Evolutionary conservation across 2,329 filamentous ascomycete species (phyloP).

Genomic region (Emergomyces orientalis): DNA sequence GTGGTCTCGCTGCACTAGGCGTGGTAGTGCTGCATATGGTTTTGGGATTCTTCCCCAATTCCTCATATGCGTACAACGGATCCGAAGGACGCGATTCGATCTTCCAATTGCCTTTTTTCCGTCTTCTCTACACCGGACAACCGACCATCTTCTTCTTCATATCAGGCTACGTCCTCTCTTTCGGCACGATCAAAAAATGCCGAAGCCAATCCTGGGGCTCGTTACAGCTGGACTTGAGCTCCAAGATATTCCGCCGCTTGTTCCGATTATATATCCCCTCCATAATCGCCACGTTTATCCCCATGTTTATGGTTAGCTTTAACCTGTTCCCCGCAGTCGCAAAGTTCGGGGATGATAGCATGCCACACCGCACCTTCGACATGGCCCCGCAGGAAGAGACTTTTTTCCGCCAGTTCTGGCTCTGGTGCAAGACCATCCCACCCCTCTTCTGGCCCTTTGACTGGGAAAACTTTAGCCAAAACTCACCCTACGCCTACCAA

Average conservation of each 20-base stretch:
- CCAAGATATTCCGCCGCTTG: constrained; percentile 37
- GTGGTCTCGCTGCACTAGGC: constrained; percentile 20
- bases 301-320: constrained; percentile 34
- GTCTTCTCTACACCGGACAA: constrained; percentile 37
- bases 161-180: constrained; percentile 41
- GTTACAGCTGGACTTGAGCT: constrained; percentile 31
- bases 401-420: constrained; percentile 30
- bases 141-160: constrained; percentile 42
- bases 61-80: constrained; percentile 13
- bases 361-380: constrained; percentile 28
- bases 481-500: constrained; percentile 28
- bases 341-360: constrained; percentile 26
- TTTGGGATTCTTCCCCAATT: constrained; percentile 12
- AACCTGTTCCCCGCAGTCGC: constrained; percentile 34
- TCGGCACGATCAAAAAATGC: constrained; percentile 34
- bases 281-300: constrained; percentile 30
- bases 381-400: constrained; percentile 38
- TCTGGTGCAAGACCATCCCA: constrained; percentile 29
- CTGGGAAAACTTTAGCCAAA: constrained; percentile 34
- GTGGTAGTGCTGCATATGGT: constrained; percentile 14
- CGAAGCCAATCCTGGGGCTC: constrained; percentile 31
- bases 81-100: constrained; percentile 17
- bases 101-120: constrained; percentile 35
- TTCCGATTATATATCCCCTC: constrained; percentile 37
- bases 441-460: constrained; percentile 31